These are phyloP conservation scores for Sugiyamaella neomexicana DNA, from an alignment of 1,139 yeast species.

Conservation along the genomic window DNA sequence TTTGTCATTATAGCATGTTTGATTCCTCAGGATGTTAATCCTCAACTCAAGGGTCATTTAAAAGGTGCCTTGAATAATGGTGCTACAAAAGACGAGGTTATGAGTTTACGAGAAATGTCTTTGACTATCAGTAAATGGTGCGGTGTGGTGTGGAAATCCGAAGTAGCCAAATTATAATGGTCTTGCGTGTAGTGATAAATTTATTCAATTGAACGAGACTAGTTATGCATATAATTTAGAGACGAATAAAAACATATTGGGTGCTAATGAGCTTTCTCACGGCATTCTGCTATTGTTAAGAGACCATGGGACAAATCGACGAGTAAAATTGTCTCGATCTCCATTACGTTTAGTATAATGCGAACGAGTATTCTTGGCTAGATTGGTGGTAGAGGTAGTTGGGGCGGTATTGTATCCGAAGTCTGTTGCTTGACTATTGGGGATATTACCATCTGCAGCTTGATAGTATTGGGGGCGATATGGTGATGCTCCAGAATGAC, in stretches of 20 bases:
- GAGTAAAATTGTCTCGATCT: background rate
- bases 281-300: background rate
- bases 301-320: conserved; percentile 5
- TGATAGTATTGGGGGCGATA: background rate
- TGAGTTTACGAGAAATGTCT: conserved; percentile 60
- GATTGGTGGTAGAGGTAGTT: background rate
- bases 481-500: background rate
- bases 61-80: conserved; percentile 84
- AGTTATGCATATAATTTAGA: background rate
- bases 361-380: background rate
- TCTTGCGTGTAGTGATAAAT: background rate
- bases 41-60: conserved; percentile 87
- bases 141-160: conserved; percentile 64
- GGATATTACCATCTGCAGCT: background rate
- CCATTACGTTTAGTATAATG: background rate
- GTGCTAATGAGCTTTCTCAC: too few species aligned
- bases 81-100: conserved; percentile 62
- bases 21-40: conserved; percentile 93
- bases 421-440: background rate
- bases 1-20: conserved; percentile 75
- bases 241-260: background rate
- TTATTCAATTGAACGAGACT: background rate
- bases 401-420: background rate
- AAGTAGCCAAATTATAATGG: conserved; percentile 50
- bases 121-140: conserved; percentile 73